Base-by-base conservation (phyloP, 768 basidiomycete genomes). In the Dendrothele bispora region DNA sequence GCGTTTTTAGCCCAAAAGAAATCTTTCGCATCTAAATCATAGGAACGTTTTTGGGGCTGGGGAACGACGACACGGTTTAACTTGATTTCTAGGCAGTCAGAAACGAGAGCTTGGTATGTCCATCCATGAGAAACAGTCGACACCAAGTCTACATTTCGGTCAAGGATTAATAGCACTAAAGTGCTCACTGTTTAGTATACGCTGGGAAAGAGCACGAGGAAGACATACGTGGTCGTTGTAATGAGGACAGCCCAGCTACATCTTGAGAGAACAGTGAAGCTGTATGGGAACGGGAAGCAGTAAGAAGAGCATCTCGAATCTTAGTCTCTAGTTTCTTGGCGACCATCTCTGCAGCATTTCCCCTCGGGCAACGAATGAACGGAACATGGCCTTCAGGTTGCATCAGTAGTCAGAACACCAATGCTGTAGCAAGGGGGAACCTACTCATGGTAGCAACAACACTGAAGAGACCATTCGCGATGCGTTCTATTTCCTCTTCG, bases 1-100 rank as follows among this genome's bases (percentile, higher is more conserved):
- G 95, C 92, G 60, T 98, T 97, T 63, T 90, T 92, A 2, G 85
- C 88, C 97, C 97, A 99, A 74, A 99, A 99, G 69, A 97, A 99
- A 66, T 99, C 97, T 60, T 95, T 98, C 18, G 91, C 86, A 67
- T 98, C 97, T 27, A 99, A 83, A 67, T 99, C 97, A 57, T 98
- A 98, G 1, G 91, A 85, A 43, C 79, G 70, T 67, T 70, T 92
- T 53, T 79, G 78, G 45, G 86, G 78, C 43, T 79, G 78, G 1
- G 83, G 76, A 26, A 99, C 86, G 1, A 91, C 83, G 5, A 99
- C 93, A 6, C 95, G 84, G 65, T 98, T 98, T 15, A 99, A 79
- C 65, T 91, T 95, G 76, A 99, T 95, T 49, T 95, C 89, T 28
- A 99, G 82, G 55, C 97, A 98, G 62, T 99, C 97, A 21, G 95